Percentiles rank a stretch among this genome's conserved stretches.
These are phyloP conservation scores for Plasmodium knowlesi DNA, from an alignment of 169 alveolate genomes.

Conservation along the genomic window DNA sequence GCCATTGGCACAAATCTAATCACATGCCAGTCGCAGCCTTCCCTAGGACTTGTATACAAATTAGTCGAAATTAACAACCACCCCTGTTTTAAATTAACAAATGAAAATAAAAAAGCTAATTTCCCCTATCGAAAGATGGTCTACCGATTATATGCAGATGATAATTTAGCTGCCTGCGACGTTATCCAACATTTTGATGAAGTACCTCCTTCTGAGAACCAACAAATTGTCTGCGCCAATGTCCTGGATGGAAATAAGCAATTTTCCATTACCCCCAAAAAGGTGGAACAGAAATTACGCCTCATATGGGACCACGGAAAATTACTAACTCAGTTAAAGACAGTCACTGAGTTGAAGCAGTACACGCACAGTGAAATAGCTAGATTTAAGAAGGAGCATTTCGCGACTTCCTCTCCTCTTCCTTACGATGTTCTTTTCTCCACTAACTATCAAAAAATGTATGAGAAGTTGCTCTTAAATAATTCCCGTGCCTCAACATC, in stretches of 20 bases:
- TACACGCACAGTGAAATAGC: conserved; percentile 31
- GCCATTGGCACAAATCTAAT: conserved; percentile 95
- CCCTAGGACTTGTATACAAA: conserved; percentile 93
- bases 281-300: conserved; percentile 40
- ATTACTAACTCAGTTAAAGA: conserved; percentile 31
- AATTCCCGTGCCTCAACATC: background rate
- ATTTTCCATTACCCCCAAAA: conserved; percentile 19
- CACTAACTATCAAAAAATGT: conserved; percentile 6
- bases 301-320: conserved; percentile 63
- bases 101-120: conserved; percentile 89
- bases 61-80: conserved; percentile 88
- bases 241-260: conserved; percentile 16
- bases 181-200: conserved; percentile 67
- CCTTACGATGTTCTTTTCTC: conserved; percentile 36
- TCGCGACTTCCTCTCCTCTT: background rate
- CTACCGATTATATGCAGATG: conserved; percentile 81
- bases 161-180: conserved; percentile 79
- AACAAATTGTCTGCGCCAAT: conserved; percentile 17
- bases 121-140: conserved; percentile 89
- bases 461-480: conserved; percentile 25
- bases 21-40: conserved; percentile 94
- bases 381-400: conserved; percentile 35
- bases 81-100: conserved; percentile 91
- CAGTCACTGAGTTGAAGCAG: conserved; percentile 23
- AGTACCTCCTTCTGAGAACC: conserved; percentile 16